phyloP scores from a whole-genome alignment of 1,284 basidiomycete species.

The Neolentinus lepideus region DNA sequence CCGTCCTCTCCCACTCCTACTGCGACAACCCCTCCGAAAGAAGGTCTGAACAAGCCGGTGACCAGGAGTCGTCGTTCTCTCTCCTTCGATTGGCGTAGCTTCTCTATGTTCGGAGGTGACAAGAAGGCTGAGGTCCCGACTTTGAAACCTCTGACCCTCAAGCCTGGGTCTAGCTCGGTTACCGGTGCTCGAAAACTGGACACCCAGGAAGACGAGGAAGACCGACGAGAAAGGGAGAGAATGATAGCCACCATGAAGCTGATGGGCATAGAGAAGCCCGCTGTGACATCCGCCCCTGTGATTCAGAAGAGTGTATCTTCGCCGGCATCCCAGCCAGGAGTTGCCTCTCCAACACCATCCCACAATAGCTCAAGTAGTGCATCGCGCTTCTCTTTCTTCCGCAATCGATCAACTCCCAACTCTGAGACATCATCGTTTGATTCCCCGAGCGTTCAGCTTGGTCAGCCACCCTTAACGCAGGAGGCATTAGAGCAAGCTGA shows the following conservation, averaged over 20 bases:
- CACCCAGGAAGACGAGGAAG: conserved; percentile 84
- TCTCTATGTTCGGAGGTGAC: conserved; percentile 55
- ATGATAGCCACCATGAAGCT: conserved; percentile 85
- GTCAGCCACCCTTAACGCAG: conserved; percentile 45
- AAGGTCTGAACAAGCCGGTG: conserved; percentile 34
- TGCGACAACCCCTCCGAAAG: conserved; percentile 19
- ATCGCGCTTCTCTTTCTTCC: conserved; percentile 69
- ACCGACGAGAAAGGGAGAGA: conserved; percentile 76
- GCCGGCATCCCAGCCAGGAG: conserved; percentile 26
- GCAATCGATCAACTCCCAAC: conserved; percentile 33
- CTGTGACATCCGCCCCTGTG: conserved; percentile 26
- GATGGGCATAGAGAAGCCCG: conserved; percentile 77
- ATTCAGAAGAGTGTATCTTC: conserved; percentile 37
- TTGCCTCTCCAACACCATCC: conserved; percentile 22
- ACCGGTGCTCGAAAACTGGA: conserved; percentile 67
- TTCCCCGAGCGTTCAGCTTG: conserved; percentile 27
- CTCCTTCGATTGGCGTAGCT: conserved; percentile 75
- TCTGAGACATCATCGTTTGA: conserved; percentile 43
- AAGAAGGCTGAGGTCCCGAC: conserved; percentile 50
- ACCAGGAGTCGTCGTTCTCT: conserved; percentile 50
- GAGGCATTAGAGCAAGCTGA: conserved; percentile 72
- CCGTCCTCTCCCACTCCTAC: conserved; percentile 31
- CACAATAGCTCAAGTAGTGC: conserved; percentile 17
- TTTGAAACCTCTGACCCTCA: conserved; percentile 67
- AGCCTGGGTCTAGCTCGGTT: conserved; percentile 47